Evolutionary conservation across 2,329 filamentous ascomycete species (phyloP).

Genomic region (Lasiodiplodia sp.): DNA sequence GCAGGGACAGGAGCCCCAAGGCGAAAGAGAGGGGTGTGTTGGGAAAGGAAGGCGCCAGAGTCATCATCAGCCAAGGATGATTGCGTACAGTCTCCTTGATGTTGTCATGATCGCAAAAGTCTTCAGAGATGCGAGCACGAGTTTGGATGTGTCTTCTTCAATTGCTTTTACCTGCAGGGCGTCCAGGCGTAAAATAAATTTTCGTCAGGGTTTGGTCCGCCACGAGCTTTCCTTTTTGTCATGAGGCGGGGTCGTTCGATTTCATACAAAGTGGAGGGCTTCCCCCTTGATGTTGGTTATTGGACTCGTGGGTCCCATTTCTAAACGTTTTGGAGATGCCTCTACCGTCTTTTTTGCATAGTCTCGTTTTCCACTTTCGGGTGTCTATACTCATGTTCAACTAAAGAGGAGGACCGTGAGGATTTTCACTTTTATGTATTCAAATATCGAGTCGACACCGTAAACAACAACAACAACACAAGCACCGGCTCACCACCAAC

Average conservation of each 20-base stretch:
- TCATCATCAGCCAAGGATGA: slow-evolving; percentile 55
- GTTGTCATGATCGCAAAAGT: slow-evolving; percentile 16
- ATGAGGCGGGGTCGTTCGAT: slow-evolving; percentile 7
- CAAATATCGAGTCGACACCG: neutral
- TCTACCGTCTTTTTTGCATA: slow-evolving; percentile 5
- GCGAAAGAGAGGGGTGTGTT: slow-evolving; percentile 91
- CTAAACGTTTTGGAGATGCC: slow-evolving; percentile 6
- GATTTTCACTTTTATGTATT: slow-evolving; percentile 10
- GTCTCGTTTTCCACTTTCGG: slow-evolving; percentile 4
- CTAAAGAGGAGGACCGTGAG: slow-evolving; percentile 20
- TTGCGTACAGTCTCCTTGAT: slow-evolving; percentile 6
- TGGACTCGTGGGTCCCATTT: neutral
- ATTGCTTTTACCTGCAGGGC: slow-evolving; percentile 27
- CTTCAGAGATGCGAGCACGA: slow-evolving; percentile 24
- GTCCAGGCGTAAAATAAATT: slow-evolving; percentile 27
- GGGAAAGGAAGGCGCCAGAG: slow-evolving; percentile 90
- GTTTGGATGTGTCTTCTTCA: slow-evolving; percentile 27
- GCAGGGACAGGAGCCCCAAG: slow-evolving; percentile 89
- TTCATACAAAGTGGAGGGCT: slow-evolving; percentile 6
- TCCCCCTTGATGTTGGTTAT: slow-evolving; percentile 2
- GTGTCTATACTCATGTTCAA: slow-evolving; percentile 28
- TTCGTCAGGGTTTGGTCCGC: slow-evolving; percentile 25
- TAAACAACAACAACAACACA: neutral
- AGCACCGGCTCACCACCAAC: slow-evolving; percentile 8
- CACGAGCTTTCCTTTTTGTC: slow-evolving; percentile 18